These are phyloP conservation scores for Malassezia pachydermatis DNA, from an alignment of 1,284 basidiomycete genomes.

Conservation along the genomic window DNA sequence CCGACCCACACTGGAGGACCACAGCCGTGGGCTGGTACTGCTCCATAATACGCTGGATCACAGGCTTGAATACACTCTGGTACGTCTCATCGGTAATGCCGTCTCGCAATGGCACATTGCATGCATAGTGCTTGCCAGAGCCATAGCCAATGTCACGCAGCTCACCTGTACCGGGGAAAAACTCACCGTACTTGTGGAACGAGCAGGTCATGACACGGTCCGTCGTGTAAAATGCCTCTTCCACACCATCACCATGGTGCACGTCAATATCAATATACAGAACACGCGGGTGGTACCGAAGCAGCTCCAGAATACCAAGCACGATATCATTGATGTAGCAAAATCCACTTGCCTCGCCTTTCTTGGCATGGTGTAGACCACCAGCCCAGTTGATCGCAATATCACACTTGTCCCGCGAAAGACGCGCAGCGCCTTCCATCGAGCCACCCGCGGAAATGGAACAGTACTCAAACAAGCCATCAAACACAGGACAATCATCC, in stretches of 20 bases:
- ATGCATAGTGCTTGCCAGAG: slow-evolving; percentile 62
- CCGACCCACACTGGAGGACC: slow-evolving; percentile 96
- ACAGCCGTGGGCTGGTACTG: slow-evolving; percentile 90
- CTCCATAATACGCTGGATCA: slow-evolving; percentile 88
- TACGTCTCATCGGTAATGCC: slow-evolving; percentile 94
- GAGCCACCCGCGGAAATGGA: slow-evolving; percentile 96
- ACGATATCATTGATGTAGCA: slow-evolving; percentile 99
- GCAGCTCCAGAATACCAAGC: slow-evolving; percentile 84
- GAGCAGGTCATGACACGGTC: slow-evolving; percentile 97
- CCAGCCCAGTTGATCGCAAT: slow-evolving; percentile 99
- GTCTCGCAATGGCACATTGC: slow-evolving; percentile 90
- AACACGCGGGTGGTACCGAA: slow-evolving; percentile 86
- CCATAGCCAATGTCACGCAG: slow-evolving; percentile 84
- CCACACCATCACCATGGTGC: slow-evolving; percentile 97
- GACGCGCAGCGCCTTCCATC: slow-evolving; percentile 94
- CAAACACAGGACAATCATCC: slow-evolving; percentile 96
- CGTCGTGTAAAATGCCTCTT: slow-evolving; percentile 98
- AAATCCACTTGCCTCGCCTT: slow-evolving; percentile 94
- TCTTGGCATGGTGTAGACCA: slow-evolving; percentile 94
- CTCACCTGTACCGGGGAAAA: slow-evolving; percentile 96
- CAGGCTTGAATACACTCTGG: slow-evolving; percentile 88
- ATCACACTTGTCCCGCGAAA: slow-evolving; percentile 94
- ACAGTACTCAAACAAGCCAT: slow-evolving; percentile 94
- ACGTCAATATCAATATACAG: slow-evolving; percentile 98
- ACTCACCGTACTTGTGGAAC: slow-evolving; percentile 99